Conservation (phyloP, 2,329 filamentous ascomycete genomes). For the Penicillium nordicum region DNA sequence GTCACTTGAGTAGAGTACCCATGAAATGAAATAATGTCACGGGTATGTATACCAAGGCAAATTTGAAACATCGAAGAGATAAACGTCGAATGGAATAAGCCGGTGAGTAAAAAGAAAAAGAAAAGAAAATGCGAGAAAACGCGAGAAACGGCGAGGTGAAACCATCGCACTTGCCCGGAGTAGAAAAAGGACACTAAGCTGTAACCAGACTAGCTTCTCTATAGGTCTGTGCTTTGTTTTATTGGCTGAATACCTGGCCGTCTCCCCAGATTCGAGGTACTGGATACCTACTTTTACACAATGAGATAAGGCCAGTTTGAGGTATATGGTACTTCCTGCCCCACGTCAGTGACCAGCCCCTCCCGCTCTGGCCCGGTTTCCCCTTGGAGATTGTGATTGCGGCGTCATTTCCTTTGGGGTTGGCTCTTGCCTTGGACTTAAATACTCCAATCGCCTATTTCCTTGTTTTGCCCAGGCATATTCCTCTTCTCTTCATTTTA, state of each 20-base stretch:
- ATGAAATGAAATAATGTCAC: not conserved
- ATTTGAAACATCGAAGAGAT: not conserved
- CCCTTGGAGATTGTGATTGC: slow-evolving; percentile 6
- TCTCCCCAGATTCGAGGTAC: not conserved
- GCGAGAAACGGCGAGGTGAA: slow-evolving; percentile 2
- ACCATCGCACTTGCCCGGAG: slow-evolving; percentile 1
- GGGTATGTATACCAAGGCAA: not conserved
- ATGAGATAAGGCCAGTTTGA: not conserved
- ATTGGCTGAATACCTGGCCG: slow-evolving; percentile 11
- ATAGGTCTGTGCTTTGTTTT: not conserved
- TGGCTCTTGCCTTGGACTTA: slow-evolving; percentile 7
- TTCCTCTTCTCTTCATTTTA: not conserved
- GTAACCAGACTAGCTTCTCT: not conserved
- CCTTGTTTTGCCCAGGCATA: slow-evolving; percentile 3
- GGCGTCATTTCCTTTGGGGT: slow-evolving; percentile 17
- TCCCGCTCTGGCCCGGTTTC: slow-evolving; percentile 16
- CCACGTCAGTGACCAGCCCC: slow-evolving; percentile 3
- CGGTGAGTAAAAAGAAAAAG: not conserved
- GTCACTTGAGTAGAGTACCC: not conserved
- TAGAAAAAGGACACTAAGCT: slow-evolving; percentile 5
- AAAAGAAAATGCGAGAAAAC: not conserved
- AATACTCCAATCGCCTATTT: slow-evolving; percentile 9
- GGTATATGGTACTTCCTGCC: slow-evolving; percentile 8
- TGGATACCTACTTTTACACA: not conserved
- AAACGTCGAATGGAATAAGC: not conserved